Percentiles rank a stretch among this genome's conserved stretches.
Evolutionary conservation across 140 eudicot species (phyloP).

Genomic region (Erigeron philadelphicus): DNA sequence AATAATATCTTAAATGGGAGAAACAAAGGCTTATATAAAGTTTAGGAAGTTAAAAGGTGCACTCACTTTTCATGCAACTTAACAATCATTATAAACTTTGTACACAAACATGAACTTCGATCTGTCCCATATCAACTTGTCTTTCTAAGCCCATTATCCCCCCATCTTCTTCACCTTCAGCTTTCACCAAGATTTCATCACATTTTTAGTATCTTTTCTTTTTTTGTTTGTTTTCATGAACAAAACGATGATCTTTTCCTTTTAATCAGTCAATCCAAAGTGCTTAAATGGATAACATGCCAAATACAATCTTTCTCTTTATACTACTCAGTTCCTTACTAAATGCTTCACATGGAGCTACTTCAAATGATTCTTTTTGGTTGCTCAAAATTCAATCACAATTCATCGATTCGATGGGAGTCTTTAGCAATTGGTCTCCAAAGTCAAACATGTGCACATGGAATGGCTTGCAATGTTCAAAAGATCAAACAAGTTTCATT

Average conservation of each 20-base stretch:
- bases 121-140: conserved; percentile 36
- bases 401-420: conserved; percentile 50
- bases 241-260: conserved; percentile 19
- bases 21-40: conserved; percentile 32
- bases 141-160: conserved; percentile 28
- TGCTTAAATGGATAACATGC: conserved; percentile 35
- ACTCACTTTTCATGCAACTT: conserved; percentile 34
- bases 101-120: conserved; percentile 25
- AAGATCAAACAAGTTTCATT: conserved; percentile 47
- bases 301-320: conserved; percentile 36
- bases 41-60: conserved; percentile 30
- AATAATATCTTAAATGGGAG: conserved; percentile 15
- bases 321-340: conserved; percentile 29
- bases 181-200: conserved; percentile 23
- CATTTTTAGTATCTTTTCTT: conserved; percentile 8
- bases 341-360: conserved; percentile 27
- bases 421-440: conserved; percentile 62
- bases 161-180: conserved; percentile 4
- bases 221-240: conserved; percentile 17
- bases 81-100: conserved; percentile 29
- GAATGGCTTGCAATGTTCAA: conserved; percentile 73
- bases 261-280: conserved; percentile 13
- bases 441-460: conserved; percentile 54
- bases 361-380: conserved; percentile 60
- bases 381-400: conserved; percentile 64